Percentiles rank a stretch among this genome's conserved stretches.
Conservation (phyloP, 2,329 filamentous ascomycete species). For the Neonectria hederae region DNA sequence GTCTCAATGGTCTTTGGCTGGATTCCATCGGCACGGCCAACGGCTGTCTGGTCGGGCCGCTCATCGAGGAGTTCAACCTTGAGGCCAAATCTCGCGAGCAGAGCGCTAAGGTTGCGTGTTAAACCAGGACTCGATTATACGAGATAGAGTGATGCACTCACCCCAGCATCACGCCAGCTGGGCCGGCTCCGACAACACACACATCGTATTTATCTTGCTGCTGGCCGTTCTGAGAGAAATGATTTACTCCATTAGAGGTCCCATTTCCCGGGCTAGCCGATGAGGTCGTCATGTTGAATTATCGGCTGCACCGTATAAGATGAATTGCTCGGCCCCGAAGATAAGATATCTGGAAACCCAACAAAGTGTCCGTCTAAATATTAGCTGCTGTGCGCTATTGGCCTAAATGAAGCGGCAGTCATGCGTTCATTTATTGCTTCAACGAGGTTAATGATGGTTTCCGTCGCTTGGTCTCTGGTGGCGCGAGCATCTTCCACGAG, state of each 20-base stretch:
- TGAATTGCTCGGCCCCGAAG: not conserved
- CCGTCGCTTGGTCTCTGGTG: not conserved
- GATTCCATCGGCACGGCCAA: conserved; percentile 74
- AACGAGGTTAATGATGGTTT: conserved; percentile 10
- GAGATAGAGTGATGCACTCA: conserved; percentile 1
- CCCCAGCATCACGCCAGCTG: conserved; percentile 63
- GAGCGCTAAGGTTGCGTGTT: conserved; percentile 11
- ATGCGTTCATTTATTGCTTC: conserved; percentile 16
- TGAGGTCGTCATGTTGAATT: conserved; percentile 14
- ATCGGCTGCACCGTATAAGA: not conserved
- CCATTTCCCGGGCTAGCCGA: conserved; percentile 20
- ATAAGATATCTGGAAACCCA: not conserved
- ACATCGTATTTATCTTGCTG: conserved; percentile 49
- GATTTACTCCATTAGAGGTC: conserved; percentile 17
- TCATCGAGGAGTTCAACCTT: conserved; percentile 73
- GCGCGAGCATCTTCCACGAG: conserved; percentile 6
- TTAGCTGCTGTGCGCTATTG: not conserved
- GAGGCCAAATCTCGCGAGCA: conserved; percentile 58
- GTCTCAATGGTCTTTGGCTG: conserved; percentile 83
- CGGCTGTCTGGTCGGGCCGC: conserved; percentile 70
- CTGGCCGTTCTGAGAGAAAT: not conserved
- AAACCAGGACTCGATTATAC: not conserved
- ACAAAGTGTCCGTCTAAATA: not conserved
- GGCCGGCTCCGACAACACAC: conserved; percentile 63
- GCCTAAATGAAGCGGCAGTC: conserved; percentile 5